Evolutionary conservation across 306 rosid genomes (phyloP).

Genomic region (Lupinus albus): DNA sequence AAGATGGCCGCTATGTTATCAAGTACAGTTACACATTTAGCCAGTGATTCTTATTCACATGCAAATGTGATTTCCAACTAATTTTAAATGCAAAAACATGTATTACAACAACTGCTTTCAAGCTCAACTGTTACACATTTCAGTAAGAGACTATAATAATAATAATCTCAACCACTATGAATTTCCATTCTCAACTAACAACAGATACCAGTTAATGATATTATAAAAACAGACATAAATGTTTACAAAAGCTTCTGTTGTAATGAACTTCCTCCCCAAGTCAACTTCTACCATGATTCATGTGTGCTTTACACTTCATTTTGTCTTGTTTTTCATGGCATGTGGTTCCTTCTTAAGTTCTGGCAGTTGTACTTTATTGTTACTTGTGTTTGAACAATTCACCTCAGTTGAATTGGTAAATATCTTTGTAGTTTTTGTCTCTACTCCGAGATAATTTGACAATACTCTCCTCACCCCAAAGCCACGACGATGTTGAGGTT

Average conservation of each 20-base stretch:
- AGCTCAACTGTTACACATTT: conserved; percentile 30
- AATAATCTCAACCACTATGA: conserved; percentile 23
- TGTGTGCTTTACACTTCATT: conserved; percentile 11
- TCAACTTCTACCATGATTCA: background rate
- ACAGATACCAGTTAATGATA: conserved; percentile 18
- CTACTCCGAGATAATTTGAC: conserved; percentile 90
- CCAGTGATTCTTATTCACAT: background rate
- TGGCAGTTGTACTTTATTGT: conserved; percentile 31
- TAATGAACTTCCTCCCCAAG: background rate
- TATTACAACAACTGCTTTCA: background rate
- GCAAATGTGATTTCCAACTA: background rate
- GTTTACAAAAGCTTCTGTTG: background rate
- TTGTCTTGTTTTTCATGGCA: conserved; percentile 35
- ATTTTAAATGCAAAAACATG: background rate
- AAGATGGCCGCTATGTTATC: background rate
- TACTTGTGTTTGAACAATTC: conserved; percentile 34
- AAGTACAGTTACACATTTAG: background rate
- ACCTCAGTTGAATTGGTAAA: conserved; percentile 54
- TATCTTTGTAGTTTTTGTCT: conserved; percentile 58
- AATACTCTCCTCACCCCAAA: conserved; percentile 79
- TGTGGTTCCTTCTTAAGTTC: conserved; percentile 30
- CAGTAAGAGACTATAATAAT: conserved; percentile 20
- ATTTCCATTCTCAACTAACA: conserved; percentile 31
- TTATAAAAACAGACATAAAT: background rate
- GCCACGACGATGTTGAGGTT: conserved; percentile 71